Conservation (phyloP, 1,284 basidiomycete species). For the Golubevia sp. region DNA sequence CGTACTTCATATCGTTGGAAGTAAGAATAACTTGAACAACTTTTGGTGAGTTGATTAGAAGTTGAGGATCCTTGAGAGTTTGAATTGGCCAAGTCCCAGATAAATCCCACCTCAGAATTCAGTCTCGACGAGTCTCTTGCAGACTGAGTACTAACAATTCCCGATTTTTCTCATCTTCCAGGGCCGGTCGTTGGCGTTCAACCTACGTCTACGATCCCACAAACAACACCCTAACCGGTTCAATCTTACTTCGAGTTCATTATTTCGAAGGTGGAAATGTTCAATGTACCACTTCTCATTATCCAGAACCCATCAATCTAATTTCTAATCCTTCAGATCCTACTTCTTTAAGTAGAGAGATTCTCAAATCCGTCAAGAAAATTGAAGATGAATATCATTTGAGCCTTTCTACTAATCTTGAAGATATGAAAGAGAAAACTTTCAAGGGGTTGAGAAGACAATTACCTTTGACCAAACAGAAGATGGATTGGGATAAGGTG, state of each 20-base stretch:
- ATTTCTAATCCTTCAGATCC: slow-evolving; percentile 18
- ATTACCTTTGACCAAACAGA: slow-evolving; percentile 54
- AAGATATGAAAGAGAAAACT: slow-evolving; percentile 39
- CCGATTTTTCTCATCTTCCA: too few relatives aligned
- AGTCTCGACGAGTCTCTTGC: too few relatives aligned
- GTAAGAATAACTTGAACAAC: slow-evolving; percentile 54
- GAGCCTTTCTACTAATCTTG: slow-evolving; percentile 23
- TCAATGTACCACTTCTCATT: slow-evolving; percentile 26
- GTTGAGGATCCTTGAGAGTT: too few relatives aligned
- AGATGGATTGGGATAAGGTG: slow-evolving; percentile 60
- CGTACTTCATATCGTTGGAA: slow-evolving; percentile 48
- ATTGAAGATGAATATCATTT: slow-evolving; percentile 48
- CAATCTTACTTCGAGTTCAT: slow-evolving; percentile 38
- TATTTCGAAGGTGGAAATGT: slow-evolving; percentile 61
- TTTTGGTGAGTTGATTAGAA: slow-evolving; percentile 34
- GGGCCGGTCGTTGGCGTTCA: slow-evolving; percentile 32
- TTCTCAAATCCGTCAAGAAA: slow-evolving; percentile 25
- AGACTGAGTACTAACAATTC: background rate
- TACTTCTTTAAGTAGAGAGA: slow-evolving; percentile 11
- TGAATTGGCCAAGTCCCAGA: too few relatives aligned
- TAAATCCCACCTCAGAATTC: too few relatives aligned
- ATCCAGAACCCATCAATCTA: slow-evolving; percentile 5
- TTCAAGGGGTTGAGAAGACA: slow-evolving; percentile 50
- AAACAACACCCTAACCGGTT: background rate
- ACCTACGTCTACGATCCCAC: slow-evolving; percentile 31